phyloP scores from a whole-genome alignment of 2,329 filamentous ascomycete species.

The Diaporthe citrichinensis region DNA sequence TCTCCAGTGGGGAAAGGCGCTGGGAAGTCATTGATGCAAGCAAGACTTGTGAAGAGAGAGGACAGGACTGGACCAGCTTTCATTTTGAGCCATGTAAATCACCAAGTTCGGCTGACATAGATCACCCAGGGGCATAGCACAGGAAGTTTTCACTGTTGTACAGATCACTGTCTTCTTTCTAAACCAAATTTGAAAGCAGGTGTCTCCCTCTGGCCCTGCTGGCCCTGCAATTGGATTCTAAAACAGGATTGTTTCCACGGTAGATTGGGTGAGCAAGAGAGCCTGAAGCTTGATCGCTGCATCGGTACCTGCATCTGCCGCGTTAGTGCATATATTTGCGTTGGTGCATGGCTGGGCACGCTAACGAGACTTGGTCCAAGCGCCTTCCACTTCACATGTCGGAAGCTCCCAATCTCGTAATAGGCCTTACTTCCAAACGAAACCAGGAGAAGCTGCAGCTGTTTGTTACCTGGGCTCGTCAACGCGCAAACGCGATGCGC shows the following conservation, averaged over 20 bases:
- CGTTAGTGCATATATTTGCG: conserved; percentile 22
- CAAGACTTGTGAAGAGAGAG: conserved; percentile 1
- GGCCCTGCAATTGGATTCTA: too few species aligned
- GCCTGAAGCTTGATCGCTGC: background rate
- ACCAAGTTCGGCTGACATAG: conserved; percentile 7
- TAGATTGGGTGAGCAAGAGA: too few species aligned
- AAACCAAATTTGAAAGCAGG: background rate
- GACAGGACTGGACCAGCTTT: background rate
- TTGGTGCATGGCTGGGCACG: background rate
- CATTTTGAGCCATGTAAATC: conserved; percentile 17
- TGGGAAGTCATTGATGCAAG: conserved; percentile 26
- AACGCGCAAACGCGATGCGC: conserved; percentile 30
- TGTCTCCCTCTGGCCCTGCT: background rate
- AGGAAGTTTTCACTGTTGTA: conserved; percentile 35
- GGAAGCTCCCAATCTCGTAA: background rate
- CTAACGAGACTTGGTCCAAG: background rate
- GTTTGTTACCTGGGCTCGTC: conserved; percentile 4
- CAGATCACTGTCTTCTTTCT: background rate
- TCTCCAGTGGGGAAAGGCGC: background rate
- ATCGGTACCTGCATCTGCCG: conserved; percentile 19
- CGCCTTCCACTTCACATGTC: conserved; percentile 27
- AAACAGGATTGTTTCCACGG: background rate
- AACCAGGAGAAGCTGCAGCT: background rate
- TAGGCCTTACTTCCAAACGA: background rate
- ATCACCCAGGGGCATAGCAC: conserved; percentile 28